These are phyloP conservation scores for Phytophthora ohioensis DNA, from an alignment of 352 stramenopile species.

Conservation along the genomic window DNA sequence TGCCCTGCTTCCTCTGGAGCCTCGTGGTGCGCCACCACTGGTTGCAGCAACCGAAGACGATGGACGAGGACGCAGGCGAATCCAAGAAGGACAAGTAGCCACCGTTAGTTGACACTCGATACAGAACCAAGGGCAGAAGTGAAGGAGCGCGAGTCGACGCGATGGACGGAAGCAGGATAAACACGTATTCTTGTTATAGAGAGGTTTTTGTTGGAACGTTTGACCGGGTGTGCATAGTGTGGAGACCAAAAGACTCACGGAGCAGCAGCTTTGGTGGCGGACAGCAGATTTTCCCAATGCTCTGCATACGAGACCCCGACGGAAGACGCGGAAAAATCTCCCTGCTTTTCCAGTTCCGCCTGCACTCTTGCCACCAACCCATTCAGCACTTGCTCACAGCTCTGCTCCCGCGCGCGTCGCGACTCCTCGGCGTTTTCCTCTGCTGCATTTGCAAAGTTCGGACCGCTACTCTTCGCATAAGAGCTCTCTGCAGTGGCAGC, in stretches of 20 bases:
- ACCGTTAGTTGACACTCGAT: not conserved
- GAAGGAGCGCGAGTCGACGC: not conserved
- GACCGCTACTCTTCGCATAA: not conserved
- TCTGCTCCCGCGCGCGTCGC: conserved; percentile 8
- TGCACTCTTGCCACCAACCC: conserved; percentile 29
- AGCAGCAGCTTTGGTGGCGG: conserved; percentile 17
- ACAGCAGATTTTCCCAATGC: conserved; percentile 23
- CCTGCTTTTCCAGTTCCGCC: conserved; percentile 15
- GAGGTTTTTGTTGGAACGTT: conserved; percentile 18
- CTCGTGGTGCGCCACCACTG: conserved; percentile 80
- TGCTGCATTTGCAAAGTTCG: not conserved
- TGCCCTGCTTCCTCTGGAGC: conserved; percentile 87
- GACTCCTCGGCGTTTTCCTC: conserved; percentile 16
- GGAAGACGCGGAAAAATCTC: not conserved
- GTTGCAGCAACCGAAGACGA: conserved; percentile 45
- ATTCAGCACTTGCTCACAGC: conserved; percentile 29
- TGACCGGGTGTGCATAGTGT: not conserved
- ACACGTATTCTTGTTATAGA: conserved; percentile 27
- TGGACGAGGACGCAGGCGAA: conserved; percentile 13
- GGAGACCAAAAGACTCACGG: conserved; percentile 16
- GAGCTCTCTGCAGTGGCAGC: not conserved
- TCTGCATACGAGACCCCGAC: not conserved
- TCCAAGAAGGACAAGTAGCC: conserved; percentile 48
- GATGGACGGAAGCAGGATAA: conserved; percentile 1
- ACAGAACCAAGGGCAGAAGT: not conserved